Conservation (phyloP, 2,329 filamentous ascomycete genomes). For the Cladosporium sp. region DNA sequence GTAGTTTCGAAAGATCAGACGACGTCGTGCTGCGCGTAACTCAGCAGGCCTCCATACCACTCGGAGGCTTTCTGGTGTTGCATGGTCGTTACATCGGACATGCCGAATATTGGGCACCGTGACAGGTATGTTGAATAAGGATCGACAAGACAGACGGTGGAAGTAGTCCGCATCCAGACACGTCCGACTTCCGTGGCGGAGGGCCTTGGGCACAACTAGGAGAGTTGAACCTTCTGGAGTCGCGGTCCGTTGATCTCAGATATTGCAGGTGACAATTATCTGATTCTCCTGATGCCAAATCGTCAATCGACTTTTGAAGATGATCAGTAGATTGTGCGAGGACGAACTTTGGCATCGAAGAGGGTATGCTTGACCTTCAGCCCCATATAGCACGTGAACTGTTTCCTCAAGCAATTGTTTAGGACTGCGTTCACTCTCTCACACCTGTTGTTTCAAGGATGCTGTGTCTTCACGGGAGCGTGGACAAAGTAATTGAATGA, state of each 20-base stretch:
- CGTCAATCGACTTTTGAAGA: neutral
- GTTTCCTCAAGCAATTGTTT: neutral
- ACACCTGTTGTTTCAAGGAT: neutral
- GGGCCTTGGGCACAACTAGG: neutral
- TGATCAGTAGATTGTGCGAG: neutral
- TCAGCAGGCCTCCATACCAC: neutral
- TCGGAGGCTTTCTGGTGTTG: neutral
- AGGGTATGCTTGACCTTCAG: neutral
- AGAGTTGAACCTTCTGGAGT: neutral
- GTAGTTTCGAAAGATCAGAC: neutral
- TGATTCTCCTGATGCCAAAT: neutral
- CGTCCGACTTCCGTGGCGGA: neutral
- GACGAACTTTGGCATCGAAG: neutral
- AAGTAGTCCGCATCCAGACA: neutral
- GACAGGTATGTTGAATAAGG: neutral
- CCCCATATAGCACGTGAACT: neutral
- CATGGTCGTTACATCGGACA: neutral
- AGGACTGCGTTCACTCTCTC: neutral
- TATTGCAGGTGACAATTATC: neutral
- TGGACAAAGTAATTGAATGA: neutral
- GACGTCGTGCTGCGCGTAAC: neutral
- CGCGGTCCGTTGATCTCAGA: neutral
- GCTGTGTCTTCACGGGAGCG: neutral
- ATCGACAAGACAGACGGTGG: neutral
- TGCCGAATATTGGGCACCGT: neutral